Base-by-base conservation (phyloP, 2,329 filamentous ascomycete species). In the Fusarium verrucosum region DNA sequence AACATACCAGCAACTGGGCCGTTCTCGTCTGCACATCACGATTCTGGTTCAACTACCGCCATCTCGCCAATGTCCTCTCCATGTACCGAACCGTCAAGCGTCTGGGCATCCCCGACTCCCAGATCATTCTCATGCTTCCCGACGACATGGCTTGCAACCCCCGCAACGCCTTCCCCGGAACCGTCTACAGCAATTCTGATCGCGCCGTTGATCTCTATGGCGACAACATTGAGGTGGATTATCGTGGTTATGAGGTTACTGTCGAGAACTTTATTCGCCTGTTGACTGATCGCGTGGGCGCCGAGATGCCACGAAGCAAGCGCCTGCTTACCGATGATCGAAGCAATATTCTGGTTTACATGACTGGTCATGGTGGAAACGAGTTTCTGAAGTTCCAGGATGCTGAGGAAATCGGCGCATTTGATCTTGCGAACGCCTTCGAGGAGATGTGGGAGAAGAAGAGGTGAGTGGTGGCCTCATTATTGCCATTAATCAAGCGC, bases 401-500 rank as follows among this genome's bases (percentile, higher is more conserved):
- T 71, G 92, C 93, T 8, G 95, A 99, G 77, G 95, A 99, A 79
- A 98, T 99, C 68, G 94, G 92, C 53, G 93, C 93, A 0, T 97
- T 96, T 76, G 95, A 99, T 79, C 82, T 99, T 55, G 95, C 96
- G 7, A 92, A 99, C 77, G 95, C 95, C 0, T 98, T 99, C 76
- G 93, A 96, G 78, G 94, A 99, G 82, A 99, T 99, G 95, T 97
- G 94, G 92, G 95, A 99, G 84, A 99, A 99, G 87, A 96, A 96
- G 82, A 89, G 95, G 82, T 89, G n/a, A 13, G 67, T 41, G 19
- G 14, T 14, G 19, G 30, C 26, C 17, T n/a, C 20, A 36, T 25
- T 77, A n/a, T 75, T 42, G n/a, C 30, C 35, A 25, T 28, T 20
- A 19, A 42, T 16, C 11, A 17, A 10, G n/a, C 41, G 22, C 57